Conservation (phyloP, 176 grass and related monocot genomes). For the Lolium rigidum region DNA sequence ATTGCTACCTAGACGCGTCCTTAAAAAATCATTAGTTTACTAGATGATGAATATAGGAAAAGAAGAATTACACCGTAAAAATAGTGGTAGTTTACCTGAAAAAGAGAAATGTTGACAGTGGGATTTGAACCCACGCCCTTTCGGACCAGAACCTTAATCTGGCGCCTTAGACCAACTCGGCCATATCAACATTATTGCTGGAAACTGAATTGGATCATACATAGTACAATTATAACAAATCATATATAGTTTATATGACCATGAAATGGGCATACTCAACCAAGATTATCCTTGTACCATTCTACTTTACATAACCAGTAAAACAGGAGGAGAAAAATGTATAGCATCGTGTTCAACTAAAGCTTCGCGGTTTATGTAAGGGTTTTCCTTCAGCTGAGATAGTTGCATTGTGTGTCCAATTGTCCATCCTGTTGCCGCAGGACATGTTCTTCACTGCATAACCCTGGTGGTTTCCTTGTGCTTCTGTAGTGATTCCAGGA, state of each 20-base stretch:
- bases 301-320: too few relatives aligned
- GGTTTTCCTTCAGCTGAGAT: too few relatives aligned
- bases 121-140: slow-evolving; percentile 81
- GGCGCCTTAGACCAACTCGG: slow-evolving; percentile 87
- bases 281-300: neutral
- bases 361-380: too few relatives aligned
- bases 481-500: neutral
- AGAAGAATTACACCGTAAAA: neutral
- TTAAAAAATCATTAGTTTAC: too few relatives aligned
- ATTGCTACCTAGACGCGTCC: too few relatives aligned
- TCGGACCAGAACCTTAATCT: slow-evolving; percentile 73
- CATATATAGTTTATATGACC: too few relatives aligned
- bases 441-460: neutral
- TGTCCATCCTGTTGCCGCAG: neutral
- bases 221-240: too few relatives aligned
- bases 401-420: neutral
- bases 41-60: neutral
- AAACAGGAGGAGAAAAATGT: neutral
- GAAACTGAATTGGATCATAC: too few relatives aligned
- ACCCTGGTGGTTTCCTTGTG: neutral
- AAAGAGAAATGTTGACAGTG: slow-evolving; percentile 35
- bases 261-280: neutral
- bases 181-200: slow-evolving; percentile 48
- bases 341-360: neutral
- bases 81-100: too few relatives aligned